Conservation (phyloP, 345 rosid genomes). For the Ceriops decandra region DNA sequence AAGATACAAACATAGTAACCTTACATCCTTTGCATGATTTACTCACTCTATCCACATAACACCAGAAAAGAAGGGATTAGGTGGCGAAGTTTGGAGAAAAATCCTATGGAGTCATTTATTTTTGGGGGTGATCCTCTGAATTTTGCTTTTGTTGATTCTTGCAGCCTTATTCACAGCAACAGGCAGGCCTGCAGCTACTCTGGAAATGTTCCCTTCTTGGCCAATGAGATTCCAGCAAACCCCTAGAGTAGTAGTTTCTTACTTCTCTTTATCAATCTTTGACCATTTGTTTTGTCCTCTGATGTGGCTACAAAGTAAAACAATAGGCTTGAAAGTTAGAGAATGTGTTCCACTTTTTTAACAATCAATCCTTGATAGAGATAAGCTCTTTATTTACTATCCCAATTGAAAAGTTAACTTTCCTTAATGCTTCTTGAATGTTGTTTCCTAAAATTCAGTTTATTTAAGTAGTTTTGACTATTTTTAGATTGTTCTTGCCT, state of each 20-base stretch:
- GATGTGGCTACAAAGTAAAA: not conserved
- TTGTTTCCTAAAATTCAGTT: not conserved
- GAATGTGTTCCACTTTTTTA: not conserved
- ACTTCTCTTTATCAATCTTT: slow-evolving; percentile 38
- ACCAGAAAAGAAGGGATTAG: slow-evolving; percentile 32
- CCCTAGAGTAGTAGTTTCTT: slow-evolving; percentile 58
- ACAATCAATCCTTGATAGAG: not conserved
- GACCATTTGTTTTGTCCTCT: slow-evolving; percentile 43
- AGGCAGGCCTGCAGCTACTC: slow-evolving; percentile 89
- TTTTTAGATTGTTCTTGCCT: slow-evolving; percentile 16
- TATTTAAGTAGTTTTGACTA: not conserved
- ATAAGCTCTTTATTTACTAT: not conserved
- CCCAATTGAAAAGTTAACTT: not conserved
- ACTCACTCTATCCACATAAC: slow-evolving; percentile 40
- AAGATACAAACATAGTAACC: slow-evolving; percentile 53
- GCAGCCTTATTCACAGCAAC: slow-evolving; percentile 69
- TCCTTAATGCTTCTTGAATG: not conserved
- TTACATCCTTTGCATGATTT: slow-evolving; percentile 37
- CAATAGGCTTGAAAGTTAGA: not conserved
- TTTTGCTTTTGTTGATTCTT: slow-evolving; percentile 17
- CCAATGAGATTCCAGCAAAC: slow-evolving; percentile 96
- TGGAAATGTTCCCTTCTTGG: slow-evolving; percentile 99
- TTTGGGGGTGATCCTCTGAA: slow-evolving; percentile 41
- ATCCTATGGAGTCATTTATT: not conserved
- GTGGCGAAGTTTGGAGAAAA: slow-evolving; percentile 15